These are phyloP conservation scores for Cyamopsis tetragonoloba DNA, from an alignment of 306 rosid species.

Conservation along the genomic window DNA sequence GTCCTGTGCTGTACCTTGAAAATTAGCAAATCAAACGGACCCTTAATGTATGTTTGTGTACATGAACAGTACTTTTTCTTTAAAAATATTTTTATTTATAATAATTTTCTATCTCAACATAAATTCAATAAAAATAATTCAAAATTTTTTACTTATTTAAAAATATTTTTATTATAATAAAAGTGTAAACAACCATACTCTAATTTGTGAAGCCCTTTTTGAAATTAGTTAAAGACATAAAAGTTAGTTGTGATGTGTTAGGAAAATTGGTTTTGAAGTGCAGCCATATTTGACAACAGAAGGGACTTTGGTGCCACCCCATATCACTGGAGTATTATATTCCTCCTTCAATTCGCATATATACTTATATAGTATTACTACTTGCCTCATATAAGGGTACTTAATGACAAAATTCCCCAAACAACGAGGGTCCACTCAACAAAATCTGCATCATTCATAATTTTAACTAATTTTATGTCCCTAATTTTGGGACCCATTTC, in stretches of 20 bases:
- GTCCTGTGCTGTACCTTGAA: no score
- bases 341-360: neutral
- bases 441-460: neutral
- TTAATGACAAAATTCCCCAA: neutral
- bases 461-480: conserved; percentile 1
- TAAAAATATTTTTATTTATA: no score
- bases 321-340: no score
- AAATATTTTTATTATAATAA: no score
- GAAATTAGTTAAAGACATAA: conserved; percentile 25
- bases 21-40: no score
- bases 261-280: conserved; percentile 17
- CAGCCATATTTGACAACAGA: conserved; percentile 34
- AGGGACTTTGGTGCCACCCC: conserved; percentile 16
- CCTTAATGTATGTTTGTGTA: no score
- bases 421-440: neutral
- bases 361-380: neutral
- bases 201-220: no score
- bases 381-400: neutral
- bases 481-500: conserved; percentile 21
- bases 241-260: conserved; percentile 20
- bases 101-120: no score
- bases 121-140: no score
- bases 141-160: no score
- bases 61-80: no score
- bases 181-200: no score